Evolutionary conservation across 805 yeast species (phyloP).

Genomic region (Ogataea dorogensis): DNA sequence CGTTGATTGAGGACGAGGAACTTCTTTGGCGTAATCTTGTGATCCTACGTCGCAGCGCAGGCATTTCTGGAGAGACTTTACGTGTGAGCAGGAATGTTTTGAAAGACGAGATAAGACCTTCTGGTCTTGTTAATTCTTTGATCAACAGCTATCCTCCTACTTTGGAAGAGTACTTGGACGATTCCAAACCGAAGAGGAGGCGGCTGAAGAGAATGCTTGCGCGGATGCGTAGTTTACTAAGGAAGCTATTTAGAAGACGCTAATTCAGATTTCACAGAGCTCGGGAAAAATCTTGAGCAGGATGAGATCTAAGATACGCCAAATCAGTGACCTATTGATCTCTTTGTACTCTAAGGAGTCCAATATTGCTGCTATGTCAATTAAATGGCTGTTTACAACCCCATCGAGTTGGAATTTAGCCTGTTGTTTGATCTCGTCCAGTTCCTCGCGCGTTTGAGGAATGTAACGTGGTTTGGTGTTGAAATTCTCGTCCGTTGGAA

Average conservation of each 20-base stretch:
- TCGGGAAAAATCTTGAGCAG: conserved; percentile 42
- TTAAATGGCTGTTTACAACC: conserved; percentile 6
- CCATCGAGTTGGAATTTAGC: conserved; percentile 12
- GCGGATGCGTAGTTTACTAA: conserved; percentile 1
- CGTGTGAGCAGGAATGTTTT: conserved; percentile 3
- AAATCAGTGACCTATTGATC: conserved; percentile 44
- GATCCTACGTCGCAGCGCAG: conserved; percentile 6
- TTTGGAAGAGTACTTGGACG: conserved; percentile 11
- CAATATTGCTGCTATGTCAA: conserved; percentile 29
- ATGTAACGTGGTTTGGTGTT: conserved; percentile 30
- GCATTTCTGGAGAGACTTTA: conserved; percentile 5
- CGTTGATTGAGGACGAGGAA: conserved; percentile 11
- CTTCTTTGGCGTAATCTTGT: conserved; percentile 10
- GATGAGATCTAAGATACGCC: conserved; percentile 42
- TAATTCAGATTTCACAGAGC: conserved; percentile 3
- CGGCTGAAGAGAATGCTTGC: not conserved
- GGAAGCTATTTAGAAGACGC: conserved; percentile 1
- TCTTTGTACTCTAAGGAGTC: conserved; percentile 36
- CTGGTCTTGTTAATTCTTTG: conserved; percentile 5
- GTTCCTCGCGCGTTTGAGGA: conserved; percentile 30
- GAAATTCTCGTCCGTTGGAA: conserved; percentile 30
- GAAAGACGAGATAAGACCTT: conserved; percentile 2
- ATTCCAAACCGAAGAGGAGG: not conserved
- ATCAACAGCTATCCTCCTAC: conserved; percentile 12
- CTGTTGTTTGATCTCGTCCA: conserved; percentile 16